Evolutionary conservation across 306 rosid genomes (phyloP), one percentile per base, ranked within the genome.

Genomic region (Prunus dulcis): DNA sequence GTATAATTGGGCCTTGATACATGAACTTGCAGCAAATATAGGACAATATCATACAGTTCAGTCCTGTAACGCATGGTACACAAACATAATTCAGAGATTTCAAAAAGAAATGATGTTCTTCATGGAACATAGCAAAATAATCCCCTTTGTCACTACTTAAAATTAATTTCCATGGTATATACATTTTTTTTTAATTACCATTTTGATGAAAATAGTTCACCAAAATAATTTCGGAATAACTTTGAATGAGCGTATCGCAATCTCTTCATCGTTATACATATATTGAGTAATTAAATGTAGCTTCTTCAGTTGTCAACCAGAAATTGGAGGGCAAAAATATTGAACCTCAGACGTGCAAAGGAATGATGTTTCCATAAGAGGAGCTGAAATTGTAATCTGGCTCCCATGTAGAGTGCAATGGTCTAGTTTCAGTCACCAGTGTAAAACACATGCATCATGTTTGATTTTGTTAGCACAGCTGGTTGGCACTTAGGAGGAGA

Each of bases 371-470:
- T 22, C 17, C 58, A 52, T 52, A 52, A 4, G 67, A 60, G 5
- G 20, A 1, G 19, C 32, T 25, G 23, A 23, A 72, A 43, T 2
- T 19, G 52, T 9, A 5, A 45, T 43, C 45, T 46, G 46, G 27
- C 58, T 45, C 43, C 69, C 58, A 15, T 1, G 46, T 60, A 2
- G 50, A 71, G 57, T 50, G 58, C n/a, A 73, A 23, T 1, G 68
- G 60, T 18, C 57, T 45, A 34, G 22, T 73, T 22, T 58, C 17
- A 14, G 67, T 58, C 76, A 25, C 67, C 76, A 3, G 76, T 46
- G 76, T 4, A 15, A 30, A 63, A 9, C 11, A 43, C 0, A 57
- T 23, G 45, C 38, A 25, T 72, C 76, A 20, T 72, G 28, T 47
- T 60, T 25, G 68, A 60, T 5, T 45, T 51, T 18, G 58, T 45